Conservation (phyloP, 1,284 basidiomycete genomes). For the Ganoderma sinense region DNA sequence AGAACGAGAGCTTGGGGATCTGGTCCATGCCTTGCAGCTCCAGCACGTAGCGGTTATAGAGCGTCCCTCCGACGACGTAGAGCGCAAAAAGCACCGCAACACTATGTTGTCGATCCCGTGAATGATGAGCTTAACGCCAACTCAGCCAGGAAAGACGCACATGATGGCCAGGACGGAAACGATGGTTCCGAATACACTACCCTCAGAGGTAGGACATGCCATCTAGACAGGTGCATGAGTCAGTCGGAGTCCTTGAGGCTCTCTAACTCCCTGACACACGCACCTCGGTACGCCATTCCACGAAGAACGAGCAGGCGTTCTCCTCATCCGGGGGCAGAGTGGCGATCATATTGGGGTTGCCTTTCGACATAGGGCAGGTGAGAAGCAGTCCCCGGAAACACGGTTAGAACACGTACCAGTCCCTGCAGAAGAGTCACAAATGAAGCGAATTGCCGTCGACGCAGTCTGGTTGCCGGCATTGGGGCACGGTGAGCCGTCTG, state of each 20-base stretch:
- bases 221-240: constrained; percentile 46
- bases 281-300: constrained; percentile 80
- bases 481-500: constrained; percentile 67
- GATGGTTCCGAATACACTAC: constrained; percentile 56
- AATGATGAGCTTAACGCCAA: constrained; percentile 24
- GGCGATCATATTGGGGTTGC: constrained; percentile 62
- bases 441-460: constrained; percentile 70
- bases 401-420: constrained; percentile 47
- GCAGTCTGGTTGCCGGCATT: constrained; percentile 56
- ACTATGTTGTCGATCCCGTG: constrained; percentile 42
- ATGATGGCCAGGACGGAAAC: constrained; percentile 59
- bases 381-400: constrained; percentile 3
- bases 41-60: constrained; percentile 77
- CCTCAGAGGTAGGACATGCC: constrained; percentile 70
- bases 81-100: constrained; percentile 58
- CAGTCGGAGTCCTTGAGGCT: constrained; percentile 10
- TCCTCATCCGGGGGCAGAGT: constrained; percentile 71
- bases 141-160: constrained; percentile 45
- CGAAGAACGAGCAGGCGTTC: constrained; percentile 67
- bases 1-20: constrained; percentile 69
- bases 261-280: constrained; percentile 31
- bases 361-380: constrained; percentile 33
- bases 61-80: constrained; percentile 65
- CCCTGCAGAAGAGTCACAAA: constrained; percentile 65
- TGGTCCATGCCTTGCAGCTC: constrained; percentile 68